phyloP scores from a whole-genome alignment of 495 filamentous ascomycete genomes.

The Penicillium lagena region DNA sequence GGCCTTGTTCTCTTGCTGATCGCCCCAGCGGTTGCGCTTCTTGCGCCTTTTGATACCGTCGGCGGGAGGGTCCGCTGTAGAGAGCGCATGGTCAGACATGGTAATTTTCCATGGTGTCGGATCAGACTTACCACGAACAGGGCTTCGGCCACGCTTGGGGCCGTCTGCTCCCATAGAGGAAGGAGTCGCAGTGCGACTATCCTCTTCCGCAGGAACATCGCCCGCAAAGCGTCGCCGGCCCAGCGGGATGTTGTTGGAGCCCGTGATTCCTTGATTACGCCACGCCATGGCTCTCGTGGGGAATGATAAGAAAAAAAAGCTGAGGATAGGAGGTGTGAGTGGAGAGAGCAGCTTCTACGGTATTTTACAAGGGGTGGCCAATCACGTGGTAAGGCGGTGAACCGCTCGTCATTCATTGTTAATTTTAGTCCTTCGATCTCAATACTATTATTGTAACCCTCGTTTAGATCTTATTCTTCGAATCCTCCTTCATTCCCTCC shows the following conservation, averaged over 20 bases:
- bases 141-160: conserved; percentile 72
- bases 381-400: neutral
- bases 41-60: conserved; percentile 82
- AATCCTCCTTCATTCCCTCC: conserved; percentile 55
- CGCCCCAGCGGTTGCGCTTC: conserved; percentile 98
- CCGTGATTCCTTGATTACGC: conserved; percentile 93
- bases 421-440: neutral
- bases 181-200: conserved; percentile 50
- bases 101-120: neutral
- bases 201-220: conserved; percentile 53
- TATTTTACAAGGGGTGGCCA: neutral
- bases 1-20: conserved; percentile 93
- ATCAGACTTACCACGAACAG: conserved; percentile 48
- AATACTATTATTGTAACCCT: neutral
- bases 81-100: neutral
- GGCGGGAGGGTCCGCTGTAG: conserved; percentile 42
- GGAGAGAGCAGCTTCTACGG: neutral
- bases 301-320: conserved; percentile 1
- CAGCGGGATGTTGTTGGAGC: conserved; percentile 96
- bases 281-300: conserved; percentile 60
- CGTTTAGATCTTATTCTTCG: conserved; percentile 28
- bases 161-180: conserved; percentile 43
- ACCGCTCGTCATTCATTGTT: neutral
- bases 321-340: conserved; percentile 1
- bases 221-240: conserved; percentile 82